Percentiles rank a stretch among this genome's conserved stretches.
Conservation (phyloP, 108 stramenopile species). For the Stephanodiscus minutulus region DNA sequence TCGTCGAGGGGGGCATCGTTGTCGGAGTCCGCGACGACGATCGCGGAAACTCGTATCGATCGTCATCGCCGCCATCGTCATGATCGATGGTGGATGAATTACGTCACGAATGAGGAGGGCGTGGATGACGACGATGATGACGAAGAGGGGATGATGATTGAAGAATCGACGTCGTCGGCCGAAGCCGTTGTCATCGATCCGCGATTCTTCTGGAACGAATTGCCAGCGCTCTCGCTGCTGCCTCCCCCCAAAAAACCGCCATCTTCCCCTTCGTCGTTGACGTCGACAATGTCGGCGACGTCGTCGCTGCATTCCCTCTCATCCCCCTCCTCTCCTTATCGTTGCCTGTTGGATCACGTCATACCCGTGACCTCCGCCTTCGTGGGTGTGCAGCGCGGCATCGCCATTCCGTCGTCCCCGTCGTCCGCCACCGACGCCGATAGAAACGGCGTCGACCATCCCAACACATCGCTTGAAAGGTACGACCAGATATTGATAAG, state of each 20-base stretch:
- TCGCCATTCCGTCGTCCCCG: conserved; percentile 27
- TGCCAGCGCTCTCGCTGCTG: conserved; percentile 61
- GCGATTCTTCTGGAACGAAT: conserved; percentile 96
- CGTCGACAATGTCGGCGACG: background rate
- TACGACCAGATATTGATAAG: conserved; percentile 88
- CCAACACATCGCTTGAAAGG: conserved; percentile 6
- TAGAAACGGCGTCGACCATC: background rate
- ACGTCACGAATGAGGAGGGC: conserved; percentile 9
- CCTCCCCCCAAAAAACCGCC: background rate
- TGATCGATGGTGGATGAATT: conserved; percentile 36
- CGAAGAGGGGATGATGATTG: background rate
- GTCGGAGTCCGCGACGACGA: background rate
- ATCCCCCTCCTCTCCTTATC: conserved; percentile 6
- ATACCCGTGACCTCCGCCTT: conserved; percentile 91
- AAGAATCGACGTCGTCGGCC: background rate
- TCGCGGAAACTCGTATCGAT: background rate
- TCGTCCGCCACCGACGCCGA: background rate
- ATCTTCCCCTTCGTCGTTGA: background rate
- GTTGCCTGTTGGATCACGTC: conserved; percentile 54
- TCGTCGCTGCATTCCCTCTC: background rate
- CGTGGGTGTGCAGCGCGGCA: conserved; percentile 74
- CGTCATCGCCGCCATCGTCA: background rate
- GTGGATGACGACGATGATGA: conserved; percentile 1
- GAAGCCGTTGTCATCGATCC: conserved; percentile 47
- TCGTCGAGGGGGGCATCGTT: too few species aligned